phyloP scores from a whole-genome alignment of 164 flowering plant genomes.

The Annona cherimola region DNA sequence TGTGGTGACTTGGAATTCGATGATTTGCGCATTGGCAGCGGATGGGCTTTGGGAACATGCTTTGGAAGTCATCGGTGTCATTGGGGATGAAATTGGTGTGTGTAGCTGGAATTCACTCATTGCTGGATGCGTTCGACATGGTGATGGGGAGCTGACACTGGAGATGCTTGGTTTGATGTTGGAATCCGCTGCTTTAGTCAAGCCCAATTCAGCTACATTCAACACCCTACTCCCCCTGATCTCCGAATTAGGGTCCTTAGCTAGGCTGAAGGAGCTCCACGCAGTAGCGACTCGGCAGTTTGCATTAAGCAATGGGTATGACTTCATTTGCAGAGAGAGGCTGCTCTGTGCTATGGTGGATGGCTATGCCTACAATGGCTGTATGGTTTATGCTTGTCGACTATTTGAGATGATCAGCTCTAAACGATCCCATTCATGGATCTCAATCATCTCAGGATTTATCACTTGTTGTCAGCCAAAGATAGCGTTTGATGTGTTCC shows the following conservation, averaged over 20 bases:
- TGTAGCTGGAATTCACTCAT: conserved; percentile 28
- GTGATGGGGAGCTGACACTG: conserved; percentile 17
- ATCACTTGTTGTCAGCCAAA: conserved; percentile 9
- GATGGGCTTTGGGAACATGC: conserved; percentile 22
- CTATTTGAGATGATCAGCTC: conserved; percentile 11
- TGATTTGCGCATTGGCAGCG: conserved; percentile 19
- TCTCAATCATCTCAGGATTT: conserved; percentile 25
- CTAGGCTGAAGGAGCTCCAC: conserved; percentile 23
- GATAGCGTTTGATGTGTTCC: conserved; percentile 21
- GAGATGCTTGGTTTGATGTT: conserved; percentile 24
- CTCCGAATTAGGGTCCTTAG: conserved; percentile 5
- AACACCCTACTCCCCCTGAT: conserved; percentile 21
- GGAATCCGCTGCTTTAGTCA: not conserved
- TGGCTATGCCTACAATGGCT: conserved; percentile 19
- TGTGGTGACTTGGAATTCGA: conserved; percentile 26
- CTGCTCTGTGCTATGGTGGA: conserved; percentile 14
- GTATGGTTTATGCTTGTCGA: conserved; percentile 13
- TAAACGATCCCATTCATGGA: conserved; percentile 17
- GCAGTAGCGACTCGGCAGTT: conserved; percentile 14
- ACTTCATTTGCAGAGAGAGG: conserved; percentile 7
- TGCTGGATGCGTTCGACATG: conserved; percentile 25
- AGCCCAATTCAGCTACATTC: conserved; percentile 22
- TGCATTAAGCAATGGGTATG: conserved; percentile 7
- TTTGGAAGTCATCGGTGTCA: conserved; percentile 10
- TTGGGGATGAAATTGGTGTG: conserved; percentile 16